Evolutionary conservation across 208 protist genomes (phyloP).

Genomic region (Porcisia hertigi): DNA sequence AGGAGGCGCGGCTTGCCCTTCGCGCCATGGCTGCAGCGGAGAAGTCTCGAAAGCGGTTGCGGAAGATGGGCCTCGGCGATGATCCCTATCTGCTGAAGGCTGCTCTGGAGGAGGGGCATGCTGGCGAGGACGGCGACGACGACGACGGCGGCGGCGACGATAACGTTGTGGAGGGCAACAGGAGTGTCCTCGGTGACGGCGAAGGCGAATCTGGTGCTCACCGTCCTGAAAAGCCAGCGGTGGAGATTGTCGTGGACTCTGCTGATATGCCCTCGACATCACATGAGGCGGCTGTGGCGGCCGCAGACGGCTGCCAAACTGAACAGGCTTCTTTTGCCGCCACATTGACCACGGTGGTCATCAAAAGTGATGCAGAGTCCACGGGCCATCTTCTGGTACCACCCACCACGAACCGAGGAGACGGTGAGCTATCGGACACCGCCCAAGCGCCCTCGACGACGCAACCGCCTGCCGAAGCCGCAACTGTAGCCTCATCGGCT

Average conservation of each 20-base stretch:
- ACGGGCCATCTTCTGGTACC: not conserved
- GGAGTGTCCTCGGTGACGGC: not conserved
- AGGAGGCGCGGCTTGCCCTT: conserved; percentile 43
- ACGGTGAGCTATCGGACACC: not conserved
- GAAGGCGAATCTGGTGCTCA: not conserved
- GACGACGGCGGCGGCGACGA: conserved; percentile 5
- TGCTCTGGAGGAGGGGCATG: conserved; percentile 27
- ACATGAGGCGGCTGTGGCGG: conserved; percentile 1
- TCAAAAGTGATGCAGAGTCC: not conserved
- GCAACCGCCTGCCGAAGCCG: not conserved
- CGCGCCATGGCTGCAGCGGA: conserved; percentile 43
- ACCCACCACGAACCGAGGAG: not conserved
- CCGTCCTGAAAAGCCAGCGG: not conserved
- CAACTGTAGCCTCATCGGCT: conserved; percentile 11
- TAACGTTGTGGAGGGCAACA: not conserved
- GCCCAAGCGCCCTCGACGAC: not conserved
- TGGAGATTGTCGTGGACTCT: not conserved
- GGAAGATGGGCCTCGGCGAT: conserved; percentile 16
- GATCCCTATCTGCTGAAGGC: conserved; percentile 32
- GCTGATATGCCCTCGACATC: not conserved
- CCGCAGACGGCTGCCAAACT: not conserved
- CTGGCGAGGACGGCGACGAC: conserved; percentile 8
- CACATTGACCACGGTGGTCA: not conserved
- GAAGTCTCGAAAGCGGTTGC: conserved; percentile 35
- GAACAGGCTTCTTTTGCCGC: not conserved